These are phyloP conservation scores for Russula foetens DNA, from an alignment of 768 basidiomycete species.

Conservation along the genomic window DNA sequence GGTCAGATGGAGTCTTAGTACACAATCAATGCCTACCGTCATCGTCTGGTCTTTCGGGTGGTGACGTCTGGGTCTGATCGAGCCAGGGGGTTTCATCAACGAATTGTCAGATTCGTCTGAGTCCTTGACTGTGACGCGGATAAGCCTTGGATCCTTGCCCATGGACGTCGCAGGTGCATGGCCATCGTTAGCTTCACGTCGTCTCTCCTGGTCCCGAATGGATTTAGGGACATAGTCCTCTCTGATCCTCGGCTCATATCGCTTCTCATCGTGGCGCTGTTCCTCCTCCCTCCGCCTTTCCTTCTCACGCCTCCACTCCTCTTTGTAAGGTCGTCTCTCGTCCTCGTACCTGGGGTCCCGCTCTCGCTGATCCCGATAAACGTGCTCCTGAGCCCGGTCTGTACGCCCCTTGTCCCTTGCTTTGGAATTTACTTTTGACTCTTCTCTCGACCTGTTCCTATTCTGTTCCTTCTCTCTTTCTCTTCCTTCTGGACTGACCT, in stretches of 20 bases:
- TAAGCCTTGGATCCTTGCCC: conserved; percentile 14
- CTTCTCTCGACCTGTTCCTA: conserved; percentile 3
- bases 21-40: background rate
- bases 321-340: conserved; percentile 17
- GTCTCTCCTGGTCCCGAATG: conserved; percentile 11
- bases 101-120: conserved; percentile 22
- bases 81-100: conserved; percentile 4
- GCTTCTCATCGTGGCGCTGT: conserved; percentile 18
- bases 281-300: conserved; percentile 19
- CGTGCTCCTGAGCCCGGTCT: conserved; percentile 17
- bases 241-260: conserved; percentile 18
- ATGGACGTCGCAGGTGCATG: conserved; percentile 15
- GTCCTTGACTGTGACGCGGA: conserved; percentile 16
- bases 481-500: conserved; percentile 19
- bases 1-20: background rate
- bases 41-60: conserved; percentile 5
- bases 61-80: conserved; percentile 14
- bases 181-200: conserved; percentile 15
- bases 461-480: conserved; percentile 9
- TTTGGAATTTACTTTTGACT: background rate
- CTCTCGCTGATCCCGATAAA: conserved; percentile 20
- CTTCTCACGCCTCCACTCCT: conserved; percentile 20
- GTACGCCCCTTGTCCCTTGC: conserved; percentile 20
- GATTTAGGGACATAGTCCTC: conserved; percentile 11
- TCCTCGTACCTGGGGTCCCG: conserved; percentile 7